Base-by-base conservation (phyloP, 2,329 filamentous ascomycete species). In the Hymenoscyphus infarciens region DNA sequence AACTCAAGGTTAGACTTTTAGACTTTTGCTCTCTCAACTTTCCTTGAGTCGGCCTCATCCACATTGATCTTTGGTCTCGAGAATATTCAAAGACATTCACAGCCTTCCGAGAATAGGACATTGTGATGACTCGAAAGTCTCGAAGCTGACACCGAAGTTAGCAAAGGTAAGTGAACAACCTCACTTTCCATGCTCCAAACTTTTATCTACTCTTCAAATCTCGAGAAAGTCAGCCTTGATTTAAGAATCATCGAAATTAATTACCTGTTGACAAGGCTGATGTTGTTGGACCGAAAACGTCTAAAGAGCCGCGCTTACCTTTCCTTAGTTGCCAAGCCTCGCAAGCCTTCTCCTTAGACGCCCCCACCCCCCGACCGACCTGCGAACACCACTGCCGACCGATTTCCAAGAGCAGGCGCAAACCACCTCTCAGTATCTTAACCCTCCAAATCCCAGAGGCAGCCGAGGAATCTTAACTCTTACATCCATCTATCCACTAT, bases 371-470 rank as follows among this genome's bases (percentile, higher is more conserved):
- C 31, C 35, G 16, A 29, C 53, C 35, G 7, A 16, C 27, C 5
- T 55, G 25, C 8, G 16, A 55, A 29, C 53, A 35, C 25, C 27
- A 56, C 19, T 31, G 31, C 53, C 53, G 27, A 56, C 27, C 27
- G 27, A 56, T n/a, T 31, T n/a, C 49, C 42, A 59, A 15, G 15
- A 58, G 57, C 38, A 59, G 57, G 45, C 45, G 45, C 57, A 53
- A 60, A 49, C 27, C 42, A 53, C 57, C 29, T 25, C 42, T 19
- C 53, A 59, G 27, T 54, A 52, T 60, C 42, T 60, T 54, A 60
- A 60, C 42, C 22, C 19, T 39, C 6, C 39, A 27, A 27, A 53
- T 15, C 15, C 27, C 5, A 42, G 15, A 45, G 10, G 16, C 57
- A 25, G 22, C 39, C 27, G 15, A 35, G 29, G 55, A 35, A 15